Evolutionary conservation across 495 filamentous ascomycete genomes (phyloP).

Genomic region (Lasiosphaeriaceae sp.): DNA sequence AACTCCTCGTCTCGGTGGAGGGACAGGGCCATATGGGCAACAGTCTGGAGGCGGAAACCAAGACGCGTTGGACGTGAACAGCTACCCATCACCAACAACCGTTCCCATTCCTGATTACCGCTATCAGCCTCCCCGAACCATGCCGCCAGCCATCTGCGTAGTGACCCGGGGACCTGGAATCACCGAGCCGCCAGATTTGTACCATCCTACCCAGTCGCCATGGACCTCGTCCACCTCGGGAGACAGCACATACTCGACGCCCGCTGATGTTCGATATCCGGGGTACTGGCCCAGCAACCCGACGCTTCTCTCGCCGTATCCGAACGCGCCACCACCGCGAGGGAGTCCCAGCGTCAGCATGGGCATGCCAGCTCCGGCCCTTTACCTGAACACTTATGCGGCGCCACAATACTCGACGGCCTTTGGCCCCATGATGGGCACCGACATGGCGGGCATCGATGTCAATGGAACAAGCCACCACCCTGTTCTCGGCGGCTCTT

Average conservation of each 20-base stretch:
- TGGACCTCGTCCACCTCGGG: slow-evolving; percentile 45
- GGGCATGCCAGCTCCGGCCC: slow-evolving; percentile 13
- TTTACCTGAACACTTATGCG: slow-evolving; percentile 18
- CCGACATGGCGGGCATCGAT: slow-evolving; percentile 16
- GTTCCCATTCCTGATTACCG: not conserved
- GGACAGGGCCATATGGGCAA: too few relatives aligned
- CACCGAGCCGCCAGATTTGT: slow-evolving; percentile 21
- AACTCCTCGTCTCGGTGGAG: not conserved
- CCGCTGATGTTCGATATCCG: slow-evolving; percentile 14
- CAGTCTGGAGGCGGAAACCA: not conserved
- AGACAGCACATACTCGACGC: slow-evolving; percentile 47
- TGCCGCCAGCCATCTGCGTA: slow-evolving; percentile 13
- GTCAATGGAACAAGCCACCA: slow-evolving; percentile 18
- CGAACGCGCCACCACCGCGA: slow-evolving; percentile 14
- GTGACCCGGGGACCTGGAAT: slow-evolving; percentile 19
- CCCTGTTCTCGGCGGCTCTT: slow-evolving; percentile 6
- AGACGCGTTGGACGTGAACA: not conserved
- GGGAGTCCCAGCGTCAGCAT: slow-evolving; percentile 17
- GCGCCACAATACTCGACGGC: slow-evolving; percentile 2
- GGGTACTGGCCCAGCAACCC: slow-evolving; percentile 14
- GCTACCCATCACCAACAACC: slow-evolving; percentile 9
- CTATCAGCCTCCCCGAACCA: slow-evolving; percentile 18
- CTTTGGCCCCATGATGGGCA: slow-evolving; percentile 18
- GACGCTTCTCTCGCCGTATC: slow-evolving; percentile 24
- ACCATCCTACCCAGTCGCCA: slow-evolving; percentile 36